Evolutionary conservation across 306 rosid species (phyloP), one percentile per base, ranked within the genome.

Genomic region (Glycine soja): DNA sequence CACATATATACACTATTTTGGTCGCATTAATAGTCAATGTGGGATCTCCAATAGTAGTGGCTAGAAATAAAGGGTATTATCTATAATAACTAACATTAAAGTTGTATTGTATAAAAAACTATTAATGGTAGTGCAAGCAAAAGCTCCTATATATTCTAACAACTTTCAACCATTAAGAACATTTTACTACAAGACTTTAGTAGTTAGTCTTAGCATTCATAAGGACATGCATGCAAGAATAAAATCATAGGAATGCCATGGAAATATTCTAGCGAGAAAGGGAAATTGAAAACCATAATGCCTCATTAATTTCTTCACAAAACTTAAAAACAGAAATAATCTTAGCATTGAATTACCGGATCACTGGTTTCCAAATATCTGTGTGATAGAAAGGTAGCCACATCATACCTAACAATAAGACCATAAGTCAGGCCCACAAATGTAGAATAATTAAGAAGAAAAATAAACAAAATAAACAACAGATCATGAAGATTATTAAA

Each of bases 351-450:
- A 83, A 85, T 91, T 95, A 95, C 97, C 97, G 91, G 97, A 85
- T 93, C 97, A 76, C 86, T 87, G 75, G 86, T 82, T 87, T 96
- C 99, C 93, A 96, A 77, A 80, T 86, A 70, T 89, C 97, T 92
- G 82, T 93, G 97, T 70, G 98, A 90, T 73, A 93, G 80, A 86
- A 96, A 91, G 89, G 59, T 85, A 45, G 97, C 82, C 78, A 96
- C 98, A 78, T 96, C 99, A 8, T 93, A 96, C 98, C 97, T 96
- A 85, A 78, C 43, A 59, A 81, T 59, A 79, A 84, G 72, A 81
- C 14, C 75, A 75, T 10, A 53, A 34, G 51, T 85, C 76, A 85
- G 57, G 36, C 48, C 70, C 42, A 52, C 61, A 59, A 38, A 42
- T 30, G 70, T 34, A 75, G 43, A 72, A 76, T 53, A 30, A 80